phyloP scores from a whole-genome alignment of 2,329 filamentous ascomycete genomes.

The Fusarium haematococcum region DNA sequence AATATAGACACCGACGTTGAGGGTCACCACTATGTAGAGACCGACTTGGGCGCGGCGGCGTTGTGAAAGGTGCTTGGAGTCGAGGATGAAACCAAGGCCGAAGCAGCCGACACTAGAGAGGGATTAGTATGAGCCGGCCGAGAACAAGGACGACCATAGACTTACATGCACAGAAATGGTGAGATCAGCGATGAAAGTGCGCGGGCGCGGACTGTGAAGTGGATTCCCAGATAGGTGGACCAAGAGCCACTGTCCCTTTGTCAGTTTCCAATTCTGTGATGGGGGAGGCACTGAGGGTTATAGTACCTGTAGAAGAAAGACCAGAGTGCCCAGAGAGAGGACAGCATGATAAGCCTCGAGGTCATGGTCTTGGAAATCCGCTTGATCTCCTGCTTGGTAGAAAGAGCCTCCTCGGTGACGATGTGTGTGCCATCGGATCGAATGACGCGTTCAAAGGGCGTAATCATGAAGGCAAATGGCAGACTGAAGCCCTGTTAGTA shows the following conservation, averaged over 20 bases:
- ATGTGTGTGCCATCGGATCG: slow-evolving; percentile 12
- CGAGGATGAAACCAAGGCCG: slow-evolving; percentile 59
- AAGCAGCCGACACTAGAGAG: slow-evolving; percentile 56
- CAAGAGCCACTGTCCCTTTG: slow-evolving; percentile 2
- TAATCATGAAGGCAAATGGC: slow-evolving; percentile 16
- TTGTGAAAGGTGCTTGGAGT: slow-evolving; percentile 53
- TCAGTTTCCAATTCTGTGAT: not conserved
- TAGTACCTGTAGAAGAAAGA: slow-evolving; percentile 15
- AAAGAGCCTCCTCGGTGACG: slow-evolving; percentile 8
- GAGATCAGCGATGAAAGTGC: slow-evolving; percentile 39
- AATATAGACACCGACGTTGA: slow-evolving; percentile 61
- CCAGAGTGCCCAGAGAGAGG: slow-evolving; percentile 12
- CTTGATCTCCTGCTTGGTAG: slow-evolving; percentile 9
- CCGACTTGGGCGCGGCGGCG: slow-evolving; percentile 59
- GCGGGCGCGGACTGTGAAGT: slow-evolving; percentile 16
- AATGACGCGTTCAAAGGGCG: slow-evolving; percentile 12
- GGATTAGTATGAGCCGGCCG: not conserved
- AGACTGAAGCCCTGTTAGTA: not conserved
- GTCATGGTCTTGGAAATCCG: slow-evolving; percentile 12
- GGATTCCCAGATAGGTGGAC: slow-evolving; percentile 6
- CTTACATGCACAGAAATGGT: slow-evolving; percentile 62
- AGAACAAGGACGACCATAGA: not conserved
- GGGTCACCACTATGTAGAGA: slow-evolving; percentile 57
- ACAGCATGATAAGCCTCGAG: slow-evolving; percentile 10
- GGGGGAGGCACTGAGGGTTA: not conserved